phyloP scores from a whole-genome alignment of 2,329 filamentous ascomycete genomes.

The Phyllosticta capitalensis region DNA sequence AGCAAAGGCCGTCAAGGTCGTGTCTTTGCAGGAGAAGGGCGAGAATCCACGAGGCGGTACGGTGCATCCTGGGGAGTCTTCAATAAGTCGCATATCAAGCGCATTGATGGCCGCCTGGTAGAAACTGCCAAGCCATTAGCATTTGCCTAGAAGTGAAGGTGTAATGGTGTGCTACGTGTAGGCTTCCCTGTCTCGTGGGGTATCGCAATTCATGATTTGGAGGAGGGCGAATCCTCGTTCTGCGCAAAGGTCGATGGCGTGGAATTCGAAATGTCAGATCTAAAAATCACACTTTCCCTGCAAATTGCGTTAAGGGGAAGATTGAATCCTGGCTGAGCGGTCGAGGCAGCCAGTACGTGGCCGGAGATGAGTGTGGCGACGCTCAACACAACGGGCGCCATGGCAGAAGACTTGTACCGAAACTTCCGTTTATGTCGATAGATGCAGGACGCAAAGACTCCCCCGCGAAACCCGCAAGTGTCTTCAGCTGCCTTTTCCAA shows the following conservation, averaged over 20 bases:
- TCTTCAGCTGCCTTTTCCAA: background rate
- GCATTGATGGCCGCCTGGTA: conserved; percentile 10
- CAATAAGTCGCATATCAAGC: conserved; percentile 5
- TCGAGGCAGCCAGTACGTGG: background rate
- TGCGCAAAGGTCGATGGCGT: background rate
- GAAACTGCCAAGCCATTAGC: background rate
- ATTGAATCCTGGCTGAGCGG: background rate
- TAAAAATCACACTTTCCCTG: background rate
- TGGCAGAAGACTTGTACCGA: background rate
- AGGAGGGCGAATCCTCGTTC: background rate
- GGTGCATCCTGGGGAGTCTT: background rate
- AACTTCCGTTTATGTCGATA: background rate
- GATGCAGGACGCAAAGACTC: background rate
- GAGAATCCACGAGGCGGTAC: background rate
- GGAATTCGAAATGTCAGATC: background rate
- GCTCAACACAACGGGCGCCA: background rate
- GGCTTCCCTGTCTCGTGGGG: conserved; percentile 2
- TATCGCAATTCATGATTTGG: conserved; percentile 5
- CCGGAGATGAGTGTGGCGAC: background rate
- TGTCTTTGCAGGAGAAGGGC: conserved; percentile 21
- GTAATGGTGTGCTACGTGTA: background rate
- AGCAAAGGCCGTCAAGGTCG: conserved; percentile 28
- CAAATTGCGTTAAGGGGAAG: background rate
- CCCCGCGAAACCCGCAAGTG: background rate
- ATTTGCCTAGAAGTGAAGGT: background rate